A percentile compares a stretch with the other conserved stretches of the same genome.
Conservation (phyloP, 495 filamentous ascomycete species). For the Trichoderma parareesei region DNA sequence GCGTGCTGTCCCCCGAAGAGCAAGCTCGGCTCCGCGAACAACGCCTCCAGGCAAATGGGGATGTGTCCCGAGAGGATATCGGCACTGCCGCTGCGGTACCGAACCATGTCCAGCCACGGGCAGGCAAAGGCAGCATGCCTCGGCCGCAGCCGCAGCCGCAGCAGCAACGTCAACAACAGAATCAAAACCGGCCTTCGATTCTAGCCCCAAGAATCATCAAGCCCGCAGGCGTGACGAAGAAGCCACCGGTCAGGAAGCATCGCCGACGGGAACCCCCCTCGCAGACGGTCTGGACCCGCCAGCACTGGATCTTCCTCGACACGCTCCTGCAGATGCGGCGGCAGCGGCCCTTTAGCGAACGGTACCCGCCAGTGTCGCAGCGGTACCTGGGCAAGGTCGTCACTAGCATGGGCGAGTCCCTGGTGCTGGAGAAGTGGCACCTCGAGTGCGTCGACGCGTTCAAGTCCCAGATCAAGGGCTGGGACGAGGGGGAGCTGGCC, state of each 20-base stretch:
- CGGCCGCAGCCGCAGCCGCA: conserved; percentile 11
- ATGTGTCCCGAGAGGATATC: not conserved
- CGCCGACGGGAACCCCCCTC: conserved; percentile 19
- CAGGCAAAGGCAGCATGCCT: not conserved
- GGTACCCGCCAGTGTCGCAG: not conserved
- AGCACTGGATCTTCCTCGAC: conserved; percentile 36
- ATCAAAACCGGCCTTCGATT: too few relatives aligned
- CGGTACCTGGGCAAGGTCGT: conserved; percentile 30
- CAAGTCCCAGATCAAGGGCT: conserved; percentile 29
- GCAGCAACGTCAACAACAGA: not conserved
- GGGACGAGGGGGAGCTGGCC: conserved; percentile 37
- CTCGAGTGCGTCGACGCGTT: conserved; percentile 44
- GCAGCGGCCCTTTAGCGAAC: conserved; percentile 2
- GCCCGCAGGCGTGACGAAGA: not conserved
- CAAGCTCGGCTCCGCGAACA: conserved; percentile 25
- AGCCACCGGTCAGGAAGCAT: not conserved
- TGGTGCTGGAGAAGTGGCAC: conserved; percentile 43
- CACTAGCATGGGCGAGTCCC: conserved; percentile 23
- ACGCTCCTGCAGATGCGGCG: conserved; percentile 26
- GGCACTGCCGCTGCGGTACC: not conserved
- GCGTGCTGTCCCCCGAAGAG: conserved; percentile 26
- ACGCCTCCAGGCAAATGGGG: conserved; percentile 14
- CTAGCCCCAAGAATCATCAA: not conserved
- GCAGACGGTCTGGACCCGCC: conserved; percentile 28
- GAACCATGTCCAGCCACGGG: not conserved